Evolutionary conservation across 169 alveolate genomes (phyloP).

Genomic region (Babesia caballi): DNA sequence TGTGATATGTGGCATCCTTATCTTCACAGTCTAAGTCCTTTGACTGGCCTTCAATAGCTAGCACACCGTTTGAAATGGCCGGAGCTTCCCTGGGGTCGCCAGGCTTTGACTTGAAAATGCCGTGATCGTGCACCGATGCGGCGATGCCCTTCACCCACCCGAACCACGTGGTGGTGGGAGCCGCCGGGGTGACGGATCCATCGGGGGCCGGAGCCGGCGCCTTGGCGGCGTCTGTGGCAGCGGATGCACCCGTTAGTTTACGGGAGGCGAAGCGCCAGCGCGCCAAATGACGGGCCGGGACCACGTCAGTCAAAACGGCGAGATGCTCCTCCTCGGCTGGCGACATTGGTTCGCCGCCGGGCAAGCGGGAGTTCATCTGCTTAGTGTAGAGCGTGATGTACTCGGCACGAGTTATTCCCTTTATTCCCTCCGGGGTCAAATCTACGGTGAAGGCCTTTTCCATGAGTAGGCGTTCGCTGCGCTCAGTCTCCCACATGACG

Average conservation of each 20-base stretch:
- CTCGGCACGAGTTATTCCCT: constrained; percentile 74
- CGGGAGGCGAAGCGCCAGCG: constrained; percentile 78
- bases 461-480: constrained; percentile 71
- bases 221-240: constrained; percentile 33
- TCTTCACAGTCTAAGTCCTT: no score
- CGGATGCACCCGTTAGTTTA: constrained; percentile 51
- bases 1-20: no score
- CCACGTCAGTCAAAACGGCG: constrained; percentile 74
- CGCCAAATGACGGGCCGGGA: constrained; percentile 81
- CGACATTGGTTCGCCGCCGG: constrained; percentile 49
- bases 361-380: constrained; percentile 49
- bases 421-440: constrained; percentile 75
- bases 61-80: background rate
- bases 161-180: constrained; percentile 63
- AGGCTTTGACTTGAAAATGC: background rate
- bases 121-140: constrained; percentile 4
- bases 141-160: constrained; percentile 44
- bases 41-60: background rate
- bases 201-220: background rate
- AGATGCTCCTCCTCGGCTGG: constrained; percentile 64
- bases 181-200: constrained; percentile 18
- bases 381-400: constrained; percentile 75
- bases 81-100: no score
- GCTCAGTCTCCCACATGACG: constrained; percentile 63
- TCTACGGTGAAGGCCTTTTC: constrained; percentile 73